Evolutionary conservation across 2,329 filamentous ascomycete genomes (phyloP).

Genomic region (Penicillium sp.): DNA sequence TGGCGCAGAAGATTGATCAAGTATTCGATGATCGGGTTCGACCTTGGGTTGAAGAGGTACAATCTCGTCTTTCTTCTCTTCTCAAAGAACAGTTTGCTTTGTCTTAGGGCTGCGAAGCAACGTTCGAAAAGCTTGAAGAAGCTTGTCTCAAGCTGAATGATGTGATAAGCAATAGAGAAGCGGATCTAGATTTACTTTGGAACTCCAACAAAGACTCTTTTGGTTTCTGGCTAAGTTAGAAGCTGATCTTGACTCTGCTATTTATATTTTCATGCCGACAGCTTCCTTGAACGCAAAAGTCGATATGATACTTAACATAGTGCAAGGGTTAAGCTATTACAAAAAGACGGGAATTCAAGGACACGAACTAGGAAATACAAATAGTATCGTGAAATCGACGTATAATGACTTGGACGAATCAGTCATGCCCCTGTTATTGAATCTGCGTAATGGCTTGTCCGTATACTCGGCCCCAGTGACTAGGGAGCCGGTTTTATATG

Average conservation of each 20-base stretch:
- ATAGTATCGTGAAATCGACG: neutral
- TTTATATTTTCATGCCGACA: neutral
- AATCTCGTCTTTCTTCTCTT: neutral
- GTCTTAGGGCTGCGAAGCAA: neutral
- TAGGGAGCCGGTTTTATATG: neutral
- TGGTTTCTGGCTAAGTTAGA: neutral
- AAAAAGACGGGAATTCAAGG: neutral
- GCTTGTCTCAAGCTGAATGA: neutral
- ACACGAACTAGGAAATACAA: neutral
- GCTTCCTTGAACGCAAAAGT: neutral
- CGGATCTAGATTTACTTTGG: too few relatives aligned
- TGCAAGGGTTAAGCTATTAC: neutral
- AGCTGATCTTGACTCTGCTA: neutral
- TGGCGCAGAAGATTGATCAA: neutral
- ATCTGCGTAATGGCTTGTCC: neutral
- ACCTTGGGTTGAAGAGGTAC: neutral
- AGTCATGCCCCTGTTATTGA: neutral
- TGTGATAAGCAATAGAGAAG: neutral
- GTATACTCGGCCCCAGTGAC: neutral
- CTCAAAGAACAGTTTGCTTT: neutral
- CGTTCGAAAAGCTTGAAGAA: neutral
- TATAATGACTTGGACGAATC: neutral
- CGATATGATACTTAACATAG: neutral
- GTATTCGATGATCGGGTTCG: neutral
- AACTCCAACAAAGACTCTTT: neutral